Conservation (phyloP, 495 filamentous ascomycete species). For the Penicillium canescens region DNA sequence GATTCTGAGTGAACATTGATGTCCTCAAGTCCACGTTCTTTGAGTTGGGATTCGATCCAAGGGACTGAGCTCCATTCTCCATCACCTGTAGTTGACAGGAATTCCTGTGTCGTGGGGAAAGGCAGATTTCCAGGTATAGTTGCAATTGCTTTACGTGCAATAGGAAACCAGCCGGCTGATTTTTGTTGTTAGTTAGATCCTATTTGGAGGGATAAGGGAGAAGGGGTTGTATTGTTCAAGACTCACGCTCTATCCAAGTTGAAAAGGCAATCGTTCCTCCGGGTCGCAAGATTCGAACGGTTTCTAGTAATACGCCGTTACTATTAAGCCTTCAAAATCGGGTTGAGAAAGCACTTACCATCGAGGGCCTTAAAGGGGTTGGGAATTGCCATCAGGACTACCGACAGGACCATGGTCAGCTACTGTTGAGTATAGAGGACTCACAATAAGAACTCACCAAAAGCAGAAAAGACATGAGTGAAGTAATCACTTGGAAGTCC, state of each 20-base stretch:
- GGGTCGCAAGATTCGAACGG: slow-evolving; percentile 35
- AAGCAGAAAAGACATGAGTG: slow-evolving; percentile 36
- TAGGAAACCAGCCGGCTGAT: slow-evolving; percentile 31
- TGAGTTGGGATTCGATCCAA: slow-evolving; percentile 32
- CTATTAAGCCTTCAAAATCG: not conserved
- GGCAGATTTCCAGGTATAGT: slow-evolving; percentile 27
- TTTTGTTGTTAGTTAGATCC: slow-evolving; percentile 4
- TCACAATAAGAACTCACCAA: slow-evolving; percentile 24
- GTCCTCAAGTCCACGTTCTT: slow-evolving; percentile 30
- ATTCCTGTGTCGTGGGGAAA: slow-evolving; percentile 29
- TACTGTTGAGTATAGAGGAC: not conserved
- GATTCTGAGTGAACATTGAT: slow-evolving; percentile 25
- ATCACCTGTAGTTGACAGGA: slow-evolving; percentile 19
- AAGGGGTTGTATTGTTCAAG: too few species aligned
- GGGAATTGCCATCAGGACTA: slow-evolving; percentile 31
- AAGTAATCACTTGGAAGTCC: slow-evolving; percentile 27
- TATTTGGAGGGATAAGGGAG: too few species aligned
- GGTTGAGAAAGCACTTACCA: slow-evolving; percentile 18
- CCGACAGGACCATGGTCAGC: not conserved
- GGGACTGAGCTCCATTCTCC: slow-evolving; percentile 32
- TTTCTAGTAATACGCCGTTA: slow-evolving; percentile 22
- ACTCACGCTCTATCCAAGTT: slow-evolving; percentile 39
- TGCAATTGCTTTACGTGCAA: slow-evolving; percentile 26
- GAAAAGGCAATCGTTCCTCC: slow-evolving; percentile 36
- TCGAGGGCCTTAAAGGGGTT: slow-evolving; percentile 27